Base-by-base conservation (phyloP, 2,329 filamentous ascomycete genomes). In the Epichloe baconii region DNA sequence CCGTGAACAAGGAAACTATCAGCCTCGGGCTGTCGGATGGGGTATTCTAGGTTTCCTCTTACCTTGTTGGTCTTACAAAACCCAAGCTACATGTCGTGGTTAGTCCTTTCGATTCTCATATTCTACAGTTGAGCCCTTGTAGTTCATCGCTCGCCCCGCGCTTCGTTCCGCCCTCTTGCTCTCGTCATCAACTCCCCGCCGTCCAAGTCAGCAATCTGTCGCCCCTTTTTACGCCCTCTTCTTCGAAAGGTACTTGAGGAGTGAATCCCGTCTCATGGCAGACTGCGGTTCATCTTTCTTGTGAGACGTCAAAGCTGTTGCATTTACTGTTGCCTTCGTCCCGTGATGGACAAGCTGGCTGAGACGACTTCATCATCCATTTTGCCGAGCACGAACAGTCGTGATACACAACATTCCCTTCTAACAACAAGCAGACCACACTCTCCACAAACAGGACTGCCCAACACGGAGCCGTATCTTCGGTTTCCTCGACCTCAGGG, bases 401-500 rank as follows among this genome's bases (percentile, higher is more conserved):
- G 63, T 59, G 58, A 64, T 57, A 65, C 59, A 46, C 57, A 58
- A 52, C 58, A 58, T 50, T 50, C 58, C 56, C 60, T 53, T 52
- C 57, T 58, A 53, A 55, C 55, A 49, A 49, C 46, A 47, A 51
- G 52, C 50, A 57, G 52, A 47, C 55, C 40, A 48, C 11, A 40
- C 54, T 38, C 56, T 48, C 45, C 58, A 45, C 52, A 53, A 35
- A 23, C 55, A 53, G 41, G 26, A n/a, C 57, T 68, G 35, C 69
- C 70, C 34, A 61, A 58, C 38, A 74, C 76, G 43, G 69, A 74
- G 49, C 75, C 76, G 4, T 71, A 69, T 31, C 70, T 82, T 44
- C 74, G 76, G 52, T 81, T 81, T 51, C 78, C 78, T 51, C 71
- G 68, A 43, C 78, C 78, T 0, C 70, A 74, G 59, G 78, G 76